Evolutionary conservation across 805 yeast genomes (phyloP).

Genomic region (Hanseniaspora nectarophila): DNA sequence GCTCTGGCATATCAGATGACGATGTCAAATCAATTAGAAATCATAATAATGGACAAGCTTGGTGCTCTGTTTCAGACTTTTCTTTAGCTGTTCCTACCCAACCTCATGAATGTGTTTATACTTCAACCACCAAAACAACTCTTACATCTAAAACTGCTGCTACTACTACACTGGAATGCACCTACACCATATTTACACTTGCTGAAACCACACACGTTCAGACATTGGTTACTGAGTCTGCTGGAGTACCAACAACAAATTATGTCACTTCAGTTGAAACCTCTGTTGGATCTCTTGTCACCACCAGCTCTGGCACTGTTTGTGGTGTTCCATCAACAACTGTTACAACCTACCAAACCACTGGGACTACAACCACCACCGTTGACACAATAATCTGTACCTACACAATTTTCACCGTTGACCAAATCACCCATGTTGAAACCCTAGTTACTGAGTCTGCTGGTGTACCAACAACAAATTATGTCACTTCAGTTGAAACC

Average conservation of each 20-base stretch:
- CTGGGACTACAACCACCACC: not conserved
- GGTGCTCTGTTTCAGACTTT: not conserved
- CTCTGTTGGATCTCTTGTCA: not conserved
- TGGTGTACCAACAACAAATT: not conserved
- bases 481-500: not conserved
- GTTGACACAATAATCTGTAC: not conserved
- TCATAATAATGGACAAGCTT: not conserved
- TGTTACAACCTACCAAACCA: not conserved
- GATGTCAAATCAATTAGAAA: not conserved
- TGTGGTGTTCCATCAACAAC: not conserved
- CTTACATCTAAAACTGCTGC: not conserved
- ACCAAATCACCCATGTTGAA: not conserved
- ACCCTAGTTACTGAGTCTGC: slow-evolving; percentile 2
- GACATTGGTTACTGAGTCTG: slow-evolving; percentile 4
- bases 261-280: not conserved
- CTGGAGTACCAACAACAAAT: slow-evolving; percentile 1
- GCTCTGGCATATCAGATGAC: not conserved
- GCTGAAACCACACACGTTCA: not conserved
- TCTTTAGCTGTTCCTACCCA: not conserved
- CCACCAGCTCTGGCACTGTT: slow-evolving; percentile 1
- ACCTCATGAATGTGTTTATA: not conserved
- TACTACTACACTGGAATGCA: not conserved
- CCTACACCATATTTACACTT: not conserved
- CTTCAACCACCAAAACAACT: not conserved
- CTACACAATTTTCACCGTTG: not conserved